Evolutionary conservation across 768 basidiomycete genomes (phyloP).

Genomic region (Daedalea quercina): DNA sequence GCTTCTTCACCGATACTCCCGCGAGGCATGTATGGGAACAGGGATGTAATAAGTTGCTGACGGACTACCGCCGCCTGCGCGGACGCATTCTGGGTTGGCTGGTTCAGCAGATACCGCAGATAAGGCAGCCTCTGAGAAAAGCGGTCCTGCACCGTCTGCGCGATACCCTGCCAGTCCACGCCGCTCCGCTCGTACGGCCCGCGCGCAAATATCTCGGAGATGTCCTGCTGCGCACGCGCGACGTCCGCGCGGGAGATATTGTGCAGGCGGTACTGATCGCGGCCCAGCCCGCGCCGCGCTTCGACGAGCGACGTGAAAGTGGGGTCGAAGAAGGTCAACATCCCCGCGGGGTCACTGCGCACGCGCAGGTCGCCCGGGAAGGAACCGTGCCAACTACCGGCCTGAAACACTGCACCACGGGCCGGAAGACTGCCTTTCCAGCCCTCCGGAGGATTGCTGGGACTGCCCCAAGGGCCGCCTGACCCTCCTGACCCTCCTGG

Average conservation of each 20-base stretch:
- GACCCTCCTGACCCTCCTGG: neutral
- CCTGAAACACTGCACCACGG: neutral
- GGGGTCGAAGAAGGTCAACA: neutral
- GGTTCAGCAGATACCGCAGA: neutral
- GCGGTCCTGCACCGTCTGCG: neutral
- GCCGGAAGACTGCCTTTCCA: neutral
- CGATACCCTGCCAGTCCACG: neutral
- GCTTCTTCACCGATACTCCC: neutral
- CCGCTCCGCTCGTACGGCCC: neutral
- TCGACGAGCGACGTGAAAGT: neutral
- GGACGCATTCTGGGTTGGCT: neutral
- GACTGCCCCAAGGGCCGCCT: neutral
- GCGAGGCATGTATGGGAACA: neutral
- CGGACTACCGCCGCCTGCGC: neutral
- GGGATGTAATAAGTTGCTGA: neutral
- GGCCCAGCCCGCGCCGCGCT: neutral
- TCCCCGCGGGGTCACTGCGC: neutral
- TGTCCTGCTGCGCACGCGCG: neutral
- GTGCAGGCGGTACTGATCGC: neutral
- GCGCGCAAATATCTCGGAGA: neutral
- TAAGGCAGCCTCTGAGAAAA: neutral
- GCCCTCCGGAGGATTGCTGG: neutral
- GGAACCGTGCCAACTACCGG: neutral
- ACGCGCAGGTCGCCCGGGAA: neutral
- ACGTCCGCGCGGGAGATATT: neutral